phyloP scores from a whole-genome alignment of 164 flowering plant species.

The Nelumbo lutea region DNA sequence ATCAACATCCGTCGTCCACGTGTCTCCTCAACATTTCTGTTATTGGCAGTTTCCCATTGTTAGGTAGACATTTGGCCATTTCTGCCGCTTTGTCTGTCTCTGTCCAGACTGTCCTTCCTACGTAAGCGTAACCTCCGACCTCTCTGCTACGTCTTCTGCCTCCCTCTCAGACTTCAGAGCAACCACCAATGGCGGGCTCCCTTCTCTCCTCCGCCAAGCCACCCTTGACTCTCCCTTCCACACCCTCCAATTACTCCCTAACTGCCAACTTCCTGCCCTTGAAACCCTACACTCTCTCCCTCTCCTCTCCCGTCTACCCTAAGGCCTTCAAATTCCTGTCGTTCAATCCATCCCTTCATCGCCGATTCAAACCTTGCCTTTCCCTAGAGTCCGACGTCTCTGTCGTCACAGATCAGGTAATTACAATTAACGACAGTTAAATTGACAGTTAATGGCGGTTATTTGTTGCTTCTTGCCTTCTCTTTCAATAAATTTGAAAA shows the following conservation, averaged over 20 bases:
- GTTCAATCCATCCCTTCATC: background rate
- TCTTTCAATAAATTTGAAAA: background rate
- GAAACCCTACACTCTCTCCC: too few relatives aligned
- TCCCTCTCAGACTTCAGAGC: too few relatives aligned
- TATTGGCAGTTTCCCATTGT: too few relatives aligned
- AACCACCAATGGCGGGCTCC: slow-evolving; percentile 1
- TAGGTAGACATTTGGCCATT: too few relatives aligned
- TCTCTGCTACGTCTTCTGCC: too few relatives aligned
- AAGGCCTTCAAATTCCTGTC: background rate
- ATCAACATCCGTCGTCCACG: too few relatives aligned
- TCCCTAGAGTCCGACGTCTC: slow-evolving; percentile 6
- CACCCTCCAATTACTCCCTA: background rate
- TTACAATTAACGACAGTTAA: background rate
- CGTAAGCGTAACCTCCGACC: too few relatives aligned
- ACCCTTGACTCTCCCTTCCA: background rate
- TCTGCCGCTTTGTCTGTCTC: too few relatives aligned
- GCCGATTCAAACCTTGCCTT: slow-evolving; percentile 5
- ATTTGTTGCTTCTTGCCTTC: background rate
- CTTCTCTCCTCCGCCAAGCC: slow-evolving; percentile 3
- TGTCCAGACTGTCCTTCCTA: too few relatives aligned
- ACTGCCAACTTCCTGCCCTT: too few relatives aligned
- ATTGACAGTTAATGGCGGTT: background rate
- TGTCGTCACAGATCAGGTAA: background rate
- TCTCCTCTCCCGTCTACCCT: slow-evolving; percentile 1
- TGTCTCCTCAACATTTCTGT: too few relatives aligned